Base-by-base conservation (phyloP, 306 rosid genomes). In the Corylus americana region DNA sequence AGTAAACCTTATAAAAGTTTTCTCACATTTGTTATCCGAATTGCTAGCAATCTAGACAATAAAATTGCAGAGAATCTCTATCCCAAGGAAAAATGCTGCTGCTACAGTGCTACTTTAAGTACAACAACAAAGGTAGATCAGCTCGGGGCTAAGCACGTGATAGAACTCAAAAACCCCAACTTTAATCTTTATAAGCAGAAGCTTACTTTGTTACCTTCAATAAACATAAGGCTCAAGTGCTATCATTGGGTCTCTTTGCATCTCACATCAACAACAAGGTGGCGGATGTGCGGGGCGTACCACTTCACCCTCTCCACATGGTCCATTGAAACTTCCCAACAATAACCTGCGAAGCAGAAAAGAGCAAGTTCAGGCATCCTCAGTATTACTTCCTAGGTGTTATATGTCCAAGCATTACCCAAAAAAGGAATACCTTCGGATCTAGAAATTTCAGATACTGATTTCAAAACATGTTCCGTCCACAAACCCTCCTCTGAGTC, bases 281-380 rank as follows among this genome's bases (percentile, higher is more conserved):
- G 99, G 49, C 98, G 98, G 76, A 95, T 85, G 84, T 86, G 98
- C 8, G 99, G 97, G 68, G 96, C 98, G 54, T 93, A 95, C 99
- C 94, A 95, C 82, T 95, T 95, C 73, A 95, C 99, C 85, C 94
- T 90, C 85, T 91, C 98, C 59, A 90, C 84, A 51, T 95, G 94
- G 77, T 89, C 94, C 55, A 95, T 13, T 1, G 85, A 83, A 79
- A 95, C 88, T 58, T 89, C 93, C 98, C 99, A 95, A 72, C 86
- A 77, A 77, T 83, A 85, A 68, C 97, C 99, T 92, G 91, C 61
- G 73, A 74, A 71, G 51, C 67, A 74, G 14, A 69, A 11, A 27
- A 53, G 48, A 14, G 49, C 4, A 37, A 59, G 55, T 49, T 80
- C 61, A 66, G 62, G 64, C 11, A 31, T 50, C 57, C 25, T 44